phyloP scores from a whole-genome alignment of 495 filamentous ascomycete genomes.

The Neurospora sp. region DNA sequence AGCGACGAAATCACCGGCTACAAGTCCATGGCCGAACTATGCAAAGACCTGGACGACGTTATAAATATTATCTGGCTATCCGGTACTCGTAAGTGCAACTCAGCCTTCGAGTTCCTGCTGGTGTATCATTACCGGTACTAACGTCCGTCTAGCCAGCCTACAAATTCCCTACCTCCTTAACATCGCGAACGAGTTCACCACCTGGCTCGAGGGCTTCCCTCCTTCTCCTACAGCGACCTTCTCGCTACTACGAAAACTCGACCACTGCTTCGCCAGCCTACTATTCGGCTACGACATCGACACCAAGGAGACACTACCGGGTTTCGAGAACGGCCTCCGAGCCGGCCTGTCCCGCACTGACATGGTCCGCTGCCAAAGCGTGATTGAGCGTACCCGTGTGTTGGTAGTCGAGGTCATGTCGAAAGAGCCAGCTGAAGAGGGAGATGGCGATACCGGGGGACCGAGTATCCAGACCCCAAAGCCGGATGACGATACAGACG shows the following conservation, averaged over 20 bases:
- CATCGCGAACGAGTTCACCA: slow-evolving; percentile 57
- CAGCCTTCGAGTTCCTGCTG: background rate
- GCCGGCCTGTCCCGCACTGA: slow-evolving; percentile 54
- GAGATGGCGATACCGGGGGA: slow-evolving; percentile 25
- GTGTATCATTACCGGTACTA: background rate
- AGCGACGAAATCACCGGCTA: slow-evolving; percentile 53
- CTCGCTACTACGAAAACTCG: slow-evolving; percentile 60
- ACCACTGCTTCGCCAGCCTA: slow-evolving; percentile 64
- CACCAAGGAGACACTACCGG: slow-evolving; percentile 53
- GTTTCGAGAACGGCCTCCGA: slow-evolving; percentile 48
- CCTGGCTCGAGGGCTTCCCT: slow-evolving; percentile 55
- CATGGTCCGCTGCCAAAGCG: slow-evolving; percentile 71
- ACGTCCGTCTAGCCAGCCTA: slow-evolving; percentile 49
- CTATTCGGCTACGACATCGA: slow-evolving; percentile 56
- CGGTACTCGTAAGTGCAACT: slow-evolving; percentile 57
- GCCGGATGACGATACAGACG: slow-evolving; percentile 7
- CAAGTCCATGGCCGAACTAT: slow-evolving; percentile 55
- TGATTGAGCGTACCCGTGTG: slow-evolving; percentile 61
- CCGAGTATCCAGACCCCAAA: slow-evolving; percentile 20
- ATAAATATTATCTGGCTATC: slow-evolving; percentile 74
- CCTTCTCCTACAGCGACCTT: slow-evolving; percentile 59
- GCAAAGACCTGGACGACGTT: slow-evolving; percentile 56
- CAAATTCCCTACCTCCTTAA: slow-evolving; percentile 75
- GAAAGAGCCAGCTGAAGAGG: slow-evolving; percentile 25
- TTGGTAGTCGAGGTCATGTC: slow-evolving; percentile 54